Base-by-base conservation (phyloP, 1,284 basidiomycete species). In the Calocybe gambosa region DNA sequence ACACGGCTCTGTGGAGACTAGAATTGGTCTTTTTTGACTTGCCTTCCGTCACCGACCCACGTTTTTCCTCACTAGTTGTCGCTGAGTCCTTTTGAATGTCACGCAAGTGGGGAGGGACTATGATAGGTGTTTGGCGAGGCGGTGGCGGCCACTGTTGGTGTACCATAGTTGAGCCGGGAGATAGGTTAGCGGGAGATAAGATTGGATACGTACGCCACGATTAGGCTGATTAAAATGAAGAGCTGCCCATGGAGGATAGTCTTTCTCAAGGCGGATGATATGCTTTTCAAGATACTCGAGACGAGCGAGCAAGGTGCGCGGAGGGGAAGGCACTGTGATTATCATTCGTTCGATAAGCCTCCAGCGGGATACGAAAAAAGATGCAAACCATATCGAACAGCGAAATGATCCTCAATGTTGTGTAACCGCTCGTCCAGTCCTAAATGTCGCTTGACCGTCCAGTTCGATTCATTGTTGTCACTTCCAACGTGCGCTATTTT, bases 211-310 rank as follows among this genome's bases (percentile, higher is more conserved):
- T 66, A 89, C 87, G 15, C 81, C 83, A 47, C 87, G 78, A 57
- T 78, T 74, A 2, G 87, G 86, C 57, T 89, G 86, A 50, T 84
- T 87, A 59, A 89, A 89, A 58, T 89, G 86, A 18, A 89, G 65
- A 7, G 86, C 85, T 0, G 86, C 85, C 86, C 86, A 89, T 3
- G 86, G 84, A 1, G 86, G 86, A 55, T 85, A 86, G 44, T 89
- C 84, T 55, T 76, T 82, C 59, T 89, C 86, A 1, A 89, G 66
- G 42, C 73, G 71, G 29, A 84, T 71, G 47, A 89, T 74, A 56
- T 89, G 85, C 33, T 87, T 82, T 62, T 89, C 86, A 1, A 89
- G 61, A 51, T 77, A 80, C 53, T 78, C 78, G 9, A 89, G 62
- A 3, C 86, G 78, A 36, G 75, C 69, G 20, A 82, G 66, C 16